Conservation (phyloP, 2,329 filamentous ascomycete genomes). For the Trichoderma cornu-damae region DNA sequence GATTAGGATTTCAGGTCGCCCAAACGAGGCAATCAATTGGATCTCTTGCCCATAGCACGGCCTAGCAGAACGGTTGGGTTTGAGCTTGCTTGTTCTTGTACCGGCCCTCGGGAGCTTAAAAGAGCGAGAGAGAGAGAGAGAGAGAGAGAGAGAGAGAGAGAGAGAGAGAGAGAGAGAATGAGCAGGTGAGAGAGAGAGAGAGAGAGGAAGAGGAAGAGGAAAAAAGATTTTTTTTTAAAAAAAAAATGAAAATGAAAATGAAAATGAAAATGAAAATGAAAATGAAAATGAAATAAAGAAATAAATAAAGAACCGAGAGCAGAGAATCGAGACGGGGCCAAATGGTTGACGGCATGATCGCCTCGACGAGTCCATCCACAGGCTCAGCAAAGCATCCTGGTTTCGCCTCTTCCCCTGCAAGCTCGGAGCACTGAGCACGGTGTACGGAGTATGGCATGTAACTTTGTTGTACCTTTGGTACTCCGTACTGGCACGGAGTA, state of each 20-base stretch:
- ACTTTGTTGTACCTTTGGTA: no score
- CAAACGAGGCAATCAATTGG: background rate
- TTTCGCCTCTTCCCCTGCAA: conserved; percentile 4
- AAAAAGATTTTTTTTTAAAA: no score
- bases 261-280: background rate
- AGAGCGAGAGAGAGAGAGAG: background rate
- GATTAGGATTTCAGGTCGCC: background rate
- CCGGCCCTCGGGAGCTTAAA: no score
- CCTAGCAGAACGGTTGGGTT: no score
- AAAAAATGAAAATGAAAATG: no score
- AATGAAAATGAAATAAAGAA: background rate
- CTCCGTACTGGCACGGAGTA: background rate
- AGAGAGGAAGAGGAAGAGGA: no score
- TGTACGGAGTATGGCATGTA: background rate
- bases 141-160: background rate
- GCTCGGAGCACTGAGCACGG: conserved; percentile 12
- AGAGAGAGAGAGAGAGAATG: background rate
- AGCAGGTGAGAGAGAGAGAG: background rate
- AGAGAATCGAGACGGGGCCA: background rate
- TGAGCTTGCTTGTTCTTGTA: background rate
- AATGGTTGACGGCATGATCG: conserved; percentile 18
- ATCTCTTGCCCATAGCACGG: background rate
- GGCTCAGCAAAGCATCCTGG: conserved; percentile 4
- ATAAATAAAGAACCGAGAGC: background rate
- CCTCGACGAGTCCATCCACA: conserved; percentile 5